A percentile compares a stretch with the other conserved stretches of the same genome.
Evolutionary conservation across 2,329 filamentous ascomycete genomes (phyloP).

Genomic region (Aureobasidium sp.): DNA sequence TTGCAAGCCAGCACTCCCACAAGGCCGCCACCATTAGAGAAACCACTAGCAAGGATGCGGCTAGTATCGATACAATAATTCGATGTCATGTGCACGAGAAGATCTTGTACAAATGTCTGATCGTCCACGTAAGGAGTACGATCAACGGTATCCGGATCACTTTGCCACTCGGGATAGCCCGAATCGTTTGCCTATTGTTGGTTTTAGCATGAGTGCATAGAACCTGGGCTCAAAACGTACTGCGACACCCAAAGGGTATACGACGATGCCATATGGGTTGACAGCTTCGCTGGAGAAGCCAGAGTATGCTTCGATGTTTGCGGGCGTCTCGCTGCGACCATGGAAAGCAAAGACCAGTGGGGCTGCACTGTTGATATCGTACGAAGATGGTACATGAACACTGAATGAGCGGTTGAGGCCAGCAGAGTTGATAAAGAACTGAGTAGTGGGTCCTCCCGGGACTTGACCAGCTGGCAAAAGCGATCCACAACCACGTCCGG

Average conservation of each 20-base stretch:
- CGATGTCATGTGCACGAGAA: slow-evolving; percentile 32
- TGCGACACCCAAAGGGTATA: slow-evolving; percentile 41
- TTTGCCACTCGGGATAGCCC: slow-evolving; percentile 32
- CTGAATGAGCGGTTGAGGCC: slow-evolving; percentile 31
- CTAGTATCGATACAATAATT: slow-evolving; percentile 40
- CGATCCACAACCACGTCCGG: slow-evolving; percentile 23
- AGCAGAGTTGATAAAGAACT: slow-evolving; percentile 20
- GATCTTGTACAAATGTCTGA: slow-evolving; percentile 36
- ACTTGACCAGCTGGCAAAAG: slow-evolving; percentile 20
- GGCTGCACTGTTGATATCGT: slow-evolving; percentile 31
- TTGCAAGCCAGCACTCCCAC: slow-evolving; percentile 42
- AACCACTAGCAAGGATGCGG: slow-evolving; percentile 41
- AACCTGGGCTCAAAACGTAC: not conserved
- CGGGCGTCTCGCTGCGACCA: slow-evolving; percentile 34
- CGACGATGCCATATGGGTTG: slow-evolving; percentile 38
- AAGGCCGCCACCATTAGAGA: slow-evolving; percentile 50
- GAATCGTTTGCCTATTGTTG: slow-evolving; percentile 9
- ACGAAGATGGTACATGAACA: slow-evolving; percentile 35
- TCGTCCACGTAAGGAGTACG: slow-evolving; percentile 32
- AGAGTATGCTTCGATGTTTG: slow-evolving; percentile 36
- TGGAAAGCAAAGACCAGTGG: slow-evolving; percentile 46
- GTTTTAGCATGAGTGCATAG: not conserved
- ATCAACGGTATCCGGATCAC: slow-evolving; percentile 34
- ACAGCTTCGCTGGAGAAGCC: slow-evolving; percentile 40
- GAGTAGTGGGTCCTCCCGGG: slow-evolving; percentile 19